Percentiles rank a stretch among this genome's conserved stretches.
These are phyloP conservation scores for Ophiocordyceps robertsii DNA, from an alignment of 2,329 filamentous ascomycete genomes.

Conservation along the genomic window DNA sequence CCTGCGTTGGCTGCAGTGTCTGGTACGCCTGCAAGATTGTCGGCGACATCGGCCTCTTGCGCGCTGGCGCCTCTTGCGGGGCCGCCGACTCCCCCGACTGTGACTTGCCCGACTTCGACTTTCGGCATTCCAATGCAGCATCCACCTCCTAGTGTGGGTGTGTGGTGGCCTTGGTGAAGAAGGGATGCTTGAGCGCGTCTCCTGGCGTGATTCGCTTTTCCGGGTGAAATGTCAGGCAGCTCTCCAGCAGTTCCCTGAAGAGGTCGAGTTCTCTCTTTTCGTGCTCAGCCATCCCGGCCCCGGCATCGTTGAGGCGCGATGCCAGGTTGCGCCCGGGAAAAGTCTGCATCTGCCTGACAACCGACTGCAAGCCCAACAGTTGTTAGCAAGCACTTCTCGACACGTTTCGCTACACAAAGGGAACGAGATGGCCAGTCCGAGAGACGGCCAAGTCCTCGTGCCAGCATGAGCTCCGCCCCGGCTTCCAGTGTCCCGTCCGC, in stretches of 20 bases:
- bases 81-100: not conserved
- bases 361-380: not conserved
- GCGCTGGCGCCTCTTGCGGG: too few relatives aligned
- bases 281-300: conserved; percentile 57
- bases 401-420: too few relatives aligned
- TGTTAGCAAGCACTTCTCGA: not conserved
- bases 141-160: not conserved
- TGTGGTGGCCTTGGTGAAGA: conserved; percentile 42
- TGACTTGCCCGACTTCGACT: not conserved
- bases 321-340: conserved; percentile 76
- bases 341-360: conserved; percentile 50
- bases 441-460: too few relatives aligned
- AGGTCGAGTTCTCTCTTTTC: conserved; percentile 67
- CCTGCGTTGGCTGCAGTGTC: too few relatives aligned
- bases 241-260: conserved; percentile 79
- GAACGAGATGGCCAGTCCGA: too few relatives aligned
- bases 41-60: too few relatives aligned
- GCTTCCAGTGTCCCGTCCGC: too few relatives aligned
- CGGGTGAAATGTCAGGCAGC: conserved; percentile 78
- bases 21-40: too few relatives aligned
- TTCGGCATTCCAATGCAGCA: not conserved
- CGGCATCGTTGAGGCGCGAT: conserved; percentile 61
- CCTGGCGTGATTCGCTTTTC: conserved; percentile 80
- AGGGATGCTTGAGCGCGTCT: conserved; percentile 81
- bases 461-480: too few relatives aligned